Percentiles rank a stretch among this genome's conserved stretches.
These are phyloP conservation scores for Zymoseptoria passerinii DNA, from an alignment of 2,329 filamentous ascomycete species.

Conservation along the genomic window DNA sequence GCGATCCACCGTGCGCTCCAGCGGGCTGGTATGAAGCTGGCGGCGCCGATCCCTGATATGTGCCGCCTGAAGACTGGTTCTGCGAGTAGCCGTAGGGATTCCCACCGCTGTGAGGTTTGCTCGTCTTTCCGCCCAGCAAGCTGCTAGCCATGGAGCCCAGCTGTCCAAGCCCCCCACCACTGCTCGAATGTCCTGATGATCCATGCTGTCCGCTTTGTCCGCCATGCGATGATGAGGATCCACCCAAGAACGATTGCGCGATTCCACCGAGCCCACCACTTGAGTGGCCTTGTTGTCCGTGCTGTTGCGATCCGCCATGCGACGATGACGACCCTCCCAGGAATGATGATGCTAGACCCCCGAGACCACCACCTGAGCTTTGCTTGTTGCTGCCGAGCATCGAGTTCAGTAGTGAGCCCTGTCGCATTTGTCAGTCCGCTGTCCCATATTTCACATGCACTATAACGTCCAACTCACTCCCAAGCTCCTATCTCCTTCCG, in stretches of 20 bases:
- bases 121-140: conserved; percentile 24
- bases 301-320: conserved; percentile 6
- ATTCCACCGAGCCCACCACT: conserved; percentile 21
- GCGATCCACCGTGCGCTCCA: conserved; percentile 10
- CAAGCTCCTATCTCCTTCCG: conserved; percentile 25
- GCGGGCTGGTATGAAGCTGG: conserved; percentile 28
- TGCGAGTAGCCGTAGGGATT: conserved; percentile 32
- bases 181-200: conserved; percentile 13
- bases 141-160: conserved; percentile 23
- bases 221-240: conserved; percentile 16
- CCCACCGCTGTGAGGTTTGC: conserved; percentile 23
- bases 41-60: conserved; percentile 31
- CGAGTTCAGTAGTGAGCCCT: conserved; percentile 22
- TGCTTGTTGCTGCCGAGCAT: conserved; percentile 27
- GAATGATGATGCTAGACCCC: conserved; percentile 21
- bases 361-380: conserved; percentile 13
- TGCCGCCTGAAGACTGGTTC: conserved; percentile 23
- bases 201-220: conserved; percentile 17
- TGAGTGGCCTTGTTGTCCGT: conserved; percentile 10
- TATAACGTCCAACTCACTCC: conserved; percentile 17
- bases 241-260: conserved; percentile 27
- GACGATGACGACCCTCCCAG: conserved; percentile 18
- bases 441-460: background rate
- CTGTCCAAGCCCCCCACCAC: conserved; percentile 19
- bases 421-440: conserved; percentile 8